Percentiles rank a stretch among this genome's conserved stretches.
phyloP scores from a whole-genome alignment of 164 flowering plant genomes.

The Chloranthus sessilifolius region DNA sequence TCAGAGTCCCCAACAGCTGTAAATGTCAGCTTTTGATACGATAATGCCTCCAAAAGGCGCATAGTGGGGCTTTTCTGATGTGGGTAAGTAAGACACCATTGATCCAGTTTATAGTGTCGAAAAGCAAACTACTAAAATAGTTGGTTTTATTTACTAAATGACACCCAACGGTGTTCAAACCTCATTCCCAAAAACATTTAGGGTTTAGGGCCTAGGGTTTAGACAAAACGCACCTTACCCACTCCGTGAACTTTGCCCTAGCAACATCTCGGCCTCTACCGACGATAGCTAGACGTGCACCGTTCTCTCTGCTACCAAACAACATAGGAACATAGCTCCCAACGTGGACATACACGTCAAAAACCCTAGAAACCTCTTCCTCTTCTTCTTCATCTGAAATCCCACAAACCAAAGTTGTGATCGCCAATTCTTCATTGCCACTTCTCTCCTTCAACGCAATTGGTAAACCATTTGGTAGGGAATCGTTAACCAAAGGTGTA shows the following conservation, averaged over 20 bases:
- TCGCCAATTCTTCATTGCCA: constrained; percentile 50
- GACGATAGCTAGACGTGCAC: constrained; percentile 68
- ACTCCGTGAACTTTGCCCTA: constrained; percentile 70
- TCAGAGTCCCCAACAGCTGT: no score
- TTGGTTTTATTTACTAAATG: no score
- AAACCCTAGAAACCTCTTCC: constrained; percentile 16
- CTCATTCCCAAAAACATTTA: no score
- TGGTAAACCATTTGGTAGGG: constrained; percentile 37
- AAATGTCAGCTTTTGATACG: no score
- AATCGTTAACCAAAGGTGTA: constrained; percentile 33
- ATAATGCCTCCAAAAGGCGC: no score
- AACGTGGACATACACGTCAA: constrained; percentile 62
- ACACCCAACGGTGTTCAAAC: no score
- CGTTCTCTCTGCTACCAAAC: constrained; percentile 45
- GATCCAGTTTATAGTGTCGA: no score
- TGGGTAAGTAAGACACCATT: no score
- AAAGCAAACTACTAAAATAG: no score
- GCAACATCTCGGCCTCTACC: constrained; percentile 70
- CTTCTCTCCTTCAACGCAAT: constrained; percentile 30
- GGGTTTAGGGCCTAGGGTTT: no score
- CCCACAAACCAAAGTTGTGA: constrained; percentile 55
- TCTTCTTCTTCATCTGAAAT: constrained; percentile 22
- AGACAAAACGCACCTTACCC: constrained; percentile 77
- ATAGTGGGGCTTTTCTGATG: no score
- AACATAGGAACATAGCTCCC: constrained; percentile 49